phyloP scores from a whole-genome alignment of 495 filamentous ascomycete species.

The Lasiosphaeris hirsuta region DNA sequence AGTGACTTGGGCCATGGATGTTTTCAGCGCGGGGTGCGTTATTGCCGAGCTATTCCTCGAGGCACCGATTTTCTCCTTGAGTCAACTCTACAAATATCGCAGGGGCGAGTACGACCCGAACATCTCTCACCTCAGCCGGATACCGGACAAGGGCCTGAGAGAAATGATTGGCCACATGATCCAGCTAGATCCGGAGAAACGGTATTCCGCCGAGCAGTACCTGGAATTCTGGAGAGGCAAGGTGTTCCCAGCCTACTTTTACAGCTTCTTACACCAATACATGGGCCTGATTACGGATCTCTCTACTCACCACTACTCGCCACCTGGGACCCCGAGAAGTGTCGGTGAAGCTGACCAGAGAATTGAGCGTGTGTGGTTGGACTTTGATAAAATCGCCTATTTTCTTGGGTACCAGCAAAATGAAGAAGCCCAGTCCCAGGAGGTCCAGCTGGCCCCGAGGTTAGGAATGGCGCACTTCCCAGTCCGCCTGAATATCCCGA shows the following conservation, averaged over 20 bases:
- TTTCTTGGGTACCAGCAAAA: slow-evolving; percentile 69
- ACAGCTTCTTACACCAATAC: slow-evolving; percentile 94
- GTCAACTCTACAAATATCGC: slow-evolving; percentile 91
- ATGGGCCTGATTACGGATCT: slow-evolving; percentile 95
- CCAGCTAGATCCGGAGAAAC: slow-evolving; percentile 80
- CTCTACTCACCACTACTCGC: slow-evolving; percentile 66
- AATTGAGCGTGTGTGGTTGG: slow-evolving; percentile 85
- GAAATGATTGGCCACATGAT: slow-evolving; percentile 95
- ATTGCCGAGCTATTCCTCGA: slow-evolving; percentile 98
- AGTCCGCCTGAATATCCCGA: slow-evolving; percentile 84
- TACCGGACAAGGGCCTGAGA: slow-evolving; percentile 82
- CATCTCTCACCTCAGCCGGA: slow-evolving; percentile 73
- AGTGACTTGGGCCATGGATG: slow-evolving; percentile 89
- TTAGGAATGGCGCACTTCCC: slow-evolving; percentile 58
- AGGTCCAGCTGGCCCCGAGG: slow-evolving; percentile 35
- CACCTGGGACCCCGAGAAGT: slow-evolving; percentile 61
- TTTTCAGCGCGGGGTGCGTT: slow-evolving; percentile 96
- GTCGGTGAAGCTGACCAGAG: slow-evolving; percentile 84
- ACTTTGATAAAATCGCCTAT: slow-evolving; percentile 97
- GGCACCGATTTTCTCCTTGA: slow-evolving; percentile 85
- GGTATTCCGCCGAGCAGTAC: slow-evolving; percentile 93
- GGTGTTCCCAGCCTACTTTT: slow-evolving; percentile 93
- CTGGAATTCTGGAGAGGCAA: slow-evolving; percentile 87
- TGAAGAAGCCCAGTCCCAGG: slow-evolving; percentile 33
- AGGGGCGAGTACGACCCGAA: slow-evolving; percentile 88